phyloP scores from a whole-genome alignment of 2,329 filamentous ascomycete species.

The Talaromyces islandicus region DNA sequence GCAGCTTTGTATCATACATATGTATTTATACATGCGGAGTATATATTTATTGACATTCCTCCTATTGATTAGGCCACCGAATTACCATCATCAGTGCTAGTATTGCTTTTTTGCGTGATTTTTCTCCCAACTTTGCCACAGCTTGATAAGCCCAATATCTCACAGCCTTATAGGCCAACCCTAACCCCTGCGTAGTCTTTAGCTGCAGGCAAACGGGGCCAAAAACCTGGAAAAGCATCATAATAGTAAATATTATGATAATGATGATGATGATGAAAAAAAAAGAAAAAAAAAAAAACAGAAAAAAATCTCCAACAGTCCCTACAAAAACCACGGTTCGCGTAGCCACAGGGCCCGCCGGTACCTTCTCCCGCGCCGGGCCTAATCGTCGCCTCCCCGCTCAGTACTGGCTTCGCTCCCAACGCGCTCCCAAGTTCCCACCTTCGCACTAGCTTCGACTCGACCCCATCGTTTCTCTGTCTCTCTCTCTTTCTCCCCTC shows the following conservation, averaged over 20 bases:
- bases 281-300: too few species aligned
- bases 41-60: too few species aligned
- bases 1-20: too few species aligned
- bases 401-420: neutral
- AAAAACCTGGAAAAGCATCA: neutral
- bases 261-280: too few species aligned
- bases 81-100: too few species aligned
- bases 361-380: neutral
- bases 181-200: too few species aligned
- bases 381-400: neutral
- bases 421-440: neutral
- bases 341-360: neutral
- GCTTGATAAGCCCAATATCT: neutral
- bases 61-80: too few species aligned
- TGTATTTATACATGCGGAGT: neutral
- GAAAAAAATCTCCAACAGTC: neutral
- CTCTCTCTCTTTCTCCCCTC: neutral
- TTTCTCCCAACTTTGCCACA: neutral
- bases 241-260: too few species aligned
- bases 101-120: neutral
- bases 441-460: neutral
- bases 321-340: neutral
- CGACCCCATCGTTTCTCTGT: neutral
- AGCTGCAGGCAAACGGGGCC: neutral
- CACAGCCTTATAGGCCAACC: neutral